Base-by-base conservation (phyloP, 495 filamentous ascomycete species). In the Amniculicola lignicola region DNA sequence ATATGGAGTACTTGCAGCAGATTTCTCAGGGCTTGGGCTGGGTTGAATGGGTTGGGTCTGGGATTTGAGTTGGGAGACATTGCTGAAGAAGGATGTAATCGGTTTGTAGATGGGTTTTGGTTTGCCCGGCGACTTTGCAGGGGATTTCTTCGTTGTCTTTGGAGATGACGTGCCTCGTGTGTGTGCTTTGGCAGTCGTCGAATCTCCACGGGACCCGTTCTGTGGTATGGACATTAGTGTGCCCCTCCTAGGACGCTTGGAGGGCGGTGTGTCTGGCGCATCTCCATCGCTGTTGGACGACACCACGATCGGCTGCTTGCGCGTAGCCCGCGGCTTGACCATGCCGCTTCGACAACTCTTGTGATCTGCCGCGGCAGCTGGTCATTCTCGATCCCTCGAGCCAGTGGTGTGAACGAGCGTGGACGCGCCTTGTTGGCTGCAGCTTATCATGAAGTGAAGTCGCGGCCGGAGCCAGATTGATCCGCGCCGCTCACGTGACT, bases 21-120 rank as follows among this genome's bases (percentile, higher is more conserved):
- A 16, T 24, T 47, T 50, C 44, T 63, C 62, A 4, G 64, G 59
- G 35, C 68, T 72, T 2, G 62, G 54, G 6, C 57, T 53, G 23
- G 60, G 57, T 24, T 57, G 53, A n/a, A 49, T 39, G 38, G 40
- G 53, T 51, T 68, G 68, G n/a, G 56, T 40, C 45, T 67, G 62
- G 38, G 40, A 53, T 51, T 68, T 67, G n/a, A 54, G 43, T 43
- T 67, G 62, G 7, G 66, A 67, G 14, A 61, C 55, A 48, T 62
- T 58, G 51, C 64, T 70, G 61, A 77, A 77, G 61, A 76, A 77
- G 0, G 73, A 72, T 14, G 67, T 71, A 48, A 76, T 69, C 2
- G 70, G 55, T 49, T 64, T 72, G 28, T 56, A 51, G 49, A 62
- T 61, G 11, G 61, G 22, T 49, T 69, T 63, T 27, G 63, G 36